Base-by-base conservation (phyloP, 192 early-diverging fungal species). In the Allomyces macrogynus region DNA sequence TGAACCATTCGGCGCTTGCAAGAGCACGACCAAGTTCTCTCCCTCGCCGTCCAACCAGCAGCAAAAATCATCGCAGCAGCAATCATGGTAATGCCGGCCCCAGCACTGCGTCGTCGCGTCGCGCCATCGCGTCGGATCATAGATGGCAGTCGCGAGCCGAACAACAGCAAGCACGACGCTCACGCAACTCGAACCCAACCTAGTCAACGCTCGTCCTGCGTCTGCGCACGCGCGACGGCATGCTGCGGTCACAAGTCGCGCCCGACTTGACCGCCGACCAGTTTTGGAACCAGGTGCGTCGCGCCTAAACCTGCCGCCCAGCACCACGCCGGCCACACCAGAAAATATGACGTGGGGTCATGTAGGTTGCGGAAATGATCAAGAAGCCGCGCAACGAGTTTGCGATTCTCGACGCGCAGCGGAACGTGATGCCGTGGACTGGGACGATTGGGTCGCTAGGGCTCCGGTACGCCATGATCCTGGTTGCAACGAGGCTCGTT, bases 391-490 rank as follows among this genome's bases (percentile, higher is more conserved):
- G 32, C 32, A 40, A 40, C 32, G 32, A 40, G 32, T 40, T 40
- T 40, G 32, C 32, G 63, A 64, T n/a, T 23, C 63, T 32, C 63
- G 63, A 40, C 20, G 32, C 20, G 24, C 63, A 64, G 27, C n/a
- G n/a, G 11, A 64, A 61, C 23, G 61, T 24, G 9, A 61, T 61
- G 23, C 61, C 24, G 24, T 61, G 24, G 24, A 66, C 18, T 23
- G 61, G 23, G 4, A 40, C 32, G 32, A 40, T 40, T 8, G 32
- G 32, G 32, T 40, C 32, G 32, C 67, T 76, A 24, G 71, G 72
- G 9, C 64, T 74, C n/a, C 69, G 70, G 66, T 71, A 76, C 60
- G 73, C 73, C 63, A 69, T 71, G 64, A 72, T 76, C 67, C 61
- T 74, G 32, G 32, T 40, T 40, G 3, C 8, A 40, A 8, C 32